Percentiles rank a stretch among this genome's conserved stretches.
phyloP scores from a whole-genome alignment of 208 protist genomes.

The Herpetomonas samuelpessoai region DNA sequence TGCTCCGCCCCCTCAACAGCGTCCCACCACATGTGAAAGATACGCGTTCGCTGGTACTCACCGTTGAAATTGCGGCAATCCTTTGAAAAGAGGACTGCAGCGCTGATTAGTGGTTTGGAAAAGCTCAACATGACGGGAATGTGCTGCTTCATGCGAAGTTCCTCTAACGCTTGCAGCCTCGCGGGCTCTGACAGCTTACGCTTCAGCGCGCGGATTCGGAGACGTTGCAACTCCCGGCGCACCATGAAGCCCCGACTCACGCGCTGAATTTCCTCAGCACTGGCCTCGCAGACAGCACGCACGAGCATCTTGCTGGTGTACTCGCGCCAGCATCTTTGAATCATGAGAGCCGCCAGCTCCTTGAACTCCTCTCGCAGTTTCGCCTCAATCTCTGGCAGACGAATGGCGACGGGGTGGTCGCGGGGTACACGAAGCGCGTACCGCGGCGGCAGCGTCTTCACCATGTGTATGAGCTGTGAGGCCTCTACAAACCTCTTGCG shows the following conservation, averaged over 20 bases:
- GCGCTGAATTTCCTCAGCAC: slow-evolving; percentile 42
- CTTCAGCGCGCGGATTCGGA: slow-evolving; percentile 15
- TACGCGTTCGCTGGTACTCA: slow-evolving; percentile 39
- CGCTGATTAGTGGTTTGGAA: slow-evolving; percentile 32
- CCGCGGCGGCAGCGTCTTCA: slow-evolving; percentile 29
- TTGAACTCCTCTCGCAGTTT: slow-evolving; percentile 27
- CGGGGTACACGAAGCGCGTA: slow-evolving; percentile 37
- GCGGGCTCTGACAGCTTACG: background rate
- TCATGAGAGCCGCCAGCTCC: slow-evolving; percentile 31
- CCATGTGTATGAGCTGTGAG: slow-evolving; percentile 27
- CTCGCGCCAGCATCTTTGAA: slow-evolving; percentile 45
- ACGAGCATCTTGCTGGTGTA: slow-evolving; percentile 26
- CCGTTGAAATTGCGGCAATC: slow-evolving; percentile 46
- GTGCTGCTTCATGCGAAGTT: slow-evolving; percentile 18
- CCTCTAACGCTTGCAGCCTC: slow-evolving; percentile 3
- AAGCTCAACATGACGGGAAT: slow-evolving; percentile 28
- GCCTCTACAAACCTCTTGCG: slow-evolving; percentile 44
- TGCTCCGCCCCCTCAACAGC: slow-evolving; percentile 13
- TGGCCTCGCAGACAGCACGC: slow-evolving; percentile 35
- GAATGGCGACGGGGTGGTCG: slow-evolving; percentile 41
- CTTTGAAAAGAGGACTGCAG: slow-evolving; percentile 24
- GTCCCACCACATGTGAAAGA: slow-evolving; percentile 27
- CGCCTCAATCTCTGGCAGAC: slow-evolving; percentile 27
- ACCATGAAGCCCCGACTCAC: slow-evolving; percentile 36
- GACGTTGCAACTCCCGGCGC: slow-evolving; percentile 17